Percentiles rank a stretch among this genome's conserved stretches.
Conservation (phyloP, 495 filamentous ascomycete genomes). For the Gamarada debralockiae region DNA sequence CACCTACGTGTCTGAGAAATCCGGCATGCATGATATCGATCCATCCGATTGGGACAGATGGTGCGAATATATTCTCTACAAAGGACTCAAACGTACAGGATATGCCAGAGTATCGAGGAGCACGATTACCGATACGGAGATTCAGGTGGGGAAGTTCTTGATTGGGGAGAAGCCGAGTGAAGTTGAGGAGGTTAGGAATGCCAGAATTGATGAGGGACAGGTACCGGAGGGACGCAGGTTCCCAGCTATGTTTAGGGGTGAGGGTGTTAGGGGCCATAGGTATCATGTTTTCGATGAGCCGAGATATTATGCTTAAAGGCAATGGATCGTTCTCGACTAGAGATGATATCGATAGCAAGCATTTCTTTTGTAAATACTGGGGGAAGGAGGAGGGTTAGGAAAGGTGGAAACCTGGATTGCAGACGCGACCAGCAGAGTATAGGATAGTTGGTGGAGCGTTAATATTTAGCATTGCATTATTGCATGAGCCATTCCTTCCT, state of each 20-base stretch:
- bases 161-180: slow-evolving; percentile 67
- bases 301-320: slow-evolving; percentile 50
- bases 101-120: slow-evolving; percentile 86
- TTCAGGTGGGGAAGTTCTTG: slow-evolving; percentile 96
- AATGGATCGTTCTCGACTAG: too few relatives aligned
- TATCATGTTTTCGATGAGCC: slow-evolving; percentile 98
- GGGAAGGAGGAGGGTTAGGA: too few relatives aligned
- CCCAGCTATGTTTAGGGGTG: slow-evolving; percentile 79
- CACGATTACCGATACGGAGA: slow-evolving; percentile 95
- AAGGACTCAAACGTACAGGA: slow-evolving; percentile 78
- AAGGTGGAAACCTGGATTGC: too few relatives aligned
- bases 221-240: slow-evolving; percentile 77
- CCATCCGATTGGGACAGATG: slow-evolving; percentile 92
- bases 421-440: too few relatives aligned
- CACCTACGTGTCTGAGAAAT: slow-evolving; percentile 81
- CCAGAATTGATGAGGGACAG: slow-evolving; percentile 57
- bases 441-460: too few relatives aligned
- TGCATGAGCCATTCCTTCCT: too few relatives aligned
- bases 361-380: too few relatives aligned
- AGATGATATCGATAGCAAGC: too few relatives aligned
- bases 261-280: slow-evolving; percentile 82
- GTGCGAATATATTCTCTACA: slow-evolving; percentile 99
- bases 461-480: too few relatives aligned
- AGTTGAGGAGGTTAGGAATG: slow-evolving; percentile 39
- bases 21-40: slow-evolving; percentile 95